Base-by-base conservation (phyloP, 2,329 filamentous ascomycete genomes). In the Periconia digitata region DNA sequence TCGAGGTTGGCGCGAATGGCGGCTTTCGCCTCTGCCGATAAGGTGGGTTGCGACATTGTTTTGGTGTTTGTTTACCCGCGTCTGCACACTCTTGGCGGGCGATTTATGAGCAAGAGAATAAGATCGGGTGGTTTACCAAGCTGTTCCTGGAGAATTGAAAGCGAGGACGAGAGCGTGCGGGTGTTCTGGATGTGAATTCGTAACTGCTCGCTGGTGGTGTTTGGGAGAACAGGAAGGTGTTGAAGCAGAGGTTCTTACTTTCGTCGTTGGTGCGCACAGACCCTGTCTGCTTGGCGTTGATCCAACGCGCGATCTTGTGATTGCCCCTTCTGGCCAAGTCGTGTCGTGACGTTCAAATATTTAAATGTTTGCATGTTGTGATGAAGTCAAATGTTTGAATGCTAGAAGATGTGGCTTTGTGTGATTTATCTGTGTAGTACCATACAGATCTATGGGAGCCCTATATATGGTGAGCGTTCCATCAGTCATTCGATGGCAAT, bases 21-120 rank as follows among this genome's bases (percentile, higher is more conserved):
- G 40, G 58, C 53, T 47, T 63, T 74, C 51, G 69, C 62, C 51
- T 72, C 71, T 40, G 67, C 63, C 56, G 60, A 58, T 15, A 67
- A 54, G 35, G 40, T 24, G 50, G 54, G 44, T 22, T 46, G 42
- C 40, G 46, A 46, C 56, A 74, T 63, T 32, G 41, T 56, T 49
- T 36, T 53, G 47, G 43, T 56, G 49, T 51, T 37, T 37, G 42
- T 49, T 62, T 57, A 29, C 46, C 53, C 47, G 47, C 24, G 27
- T 34, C 39, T 58, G 51, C 15, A 32, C 38, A 17, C 43, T 44
- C 40, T 37, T 36, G 32, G n/a, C n/a, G 18, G 37, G 22, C n/a
- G 27, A 27, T 35, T 37, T 21, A 12, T 34, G 36, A 32, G n/a
- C 40, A 20, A 13, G 21, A 21, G 17, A 23, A 44, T 2, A 29